Conservation (phyloP, 2,329 filamentous ascomycete species). For the Aspergillus fischeri region DNA sequence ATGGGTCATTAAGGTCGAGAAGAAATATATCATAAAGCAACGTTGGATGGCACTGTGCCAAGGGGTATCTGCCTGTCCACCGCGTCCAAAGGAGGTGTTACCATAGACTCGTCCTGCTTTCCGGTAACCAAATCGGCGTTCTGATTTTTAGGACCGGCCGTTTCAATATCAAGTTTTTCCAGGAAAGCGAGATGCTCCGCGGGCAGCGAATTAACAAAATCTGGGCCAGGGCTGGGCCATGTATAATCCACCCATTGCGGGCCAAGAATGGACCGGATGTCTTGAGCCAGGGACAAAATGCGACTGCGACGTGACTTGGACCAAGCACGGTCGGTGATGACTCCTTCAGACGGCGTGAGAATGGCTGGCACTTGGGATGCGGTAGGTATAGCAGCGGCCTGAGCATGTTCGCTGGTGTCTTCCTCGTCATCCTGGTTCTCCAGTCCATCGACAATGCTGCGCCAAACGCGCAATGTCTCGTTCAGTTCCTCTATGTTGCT, state of each 20-base stretch:
- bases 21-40: conserved; percentile 3
- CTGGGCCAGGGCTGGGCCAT: conserved; percentile 41
- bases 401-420: conserved; percentile 5
- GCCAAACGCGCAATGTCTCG: conserved; percentile 59
- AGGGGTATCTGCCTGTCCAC: conserved; percentile 19
- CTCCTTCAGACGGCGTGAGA: conserved; percentile 34
- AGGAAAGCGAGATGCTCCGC: conserved; percentile 22
- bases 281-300: conserved; percentile 32
- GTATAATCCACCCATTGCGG: conserved; percentile 43
- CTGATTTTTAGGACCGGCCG: background rate
- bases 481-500: conserved; percentile 57
- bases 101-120: conserved; percentile 14
- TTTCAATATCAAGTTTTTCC: conserved; percentile 4
- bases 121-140: background rate
- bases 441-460: conserved; percentile 47
- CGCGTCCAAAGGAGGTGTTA: conserved; percentile 31
- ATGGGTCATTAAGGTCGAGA: background rate
- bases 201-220: conserved; percentile 37
- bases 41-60: conserved; percentile 4
- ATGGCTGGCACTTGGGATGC: conserved; percentile 15
- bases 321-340: conserved; percentile 38
- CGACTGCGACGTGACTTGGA: conserved; percentile 31
- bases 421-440: conserved; percentile 36
- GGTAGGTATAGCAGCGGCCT: conserved; percentile 8
- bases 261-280: conserved; percentile 38